A percentile compares a stretch with the other conserved stretches of the same genome.
Conservation (phyloP, 176 grass and related monocot genomes). For the Musa acuminata region DNA sequence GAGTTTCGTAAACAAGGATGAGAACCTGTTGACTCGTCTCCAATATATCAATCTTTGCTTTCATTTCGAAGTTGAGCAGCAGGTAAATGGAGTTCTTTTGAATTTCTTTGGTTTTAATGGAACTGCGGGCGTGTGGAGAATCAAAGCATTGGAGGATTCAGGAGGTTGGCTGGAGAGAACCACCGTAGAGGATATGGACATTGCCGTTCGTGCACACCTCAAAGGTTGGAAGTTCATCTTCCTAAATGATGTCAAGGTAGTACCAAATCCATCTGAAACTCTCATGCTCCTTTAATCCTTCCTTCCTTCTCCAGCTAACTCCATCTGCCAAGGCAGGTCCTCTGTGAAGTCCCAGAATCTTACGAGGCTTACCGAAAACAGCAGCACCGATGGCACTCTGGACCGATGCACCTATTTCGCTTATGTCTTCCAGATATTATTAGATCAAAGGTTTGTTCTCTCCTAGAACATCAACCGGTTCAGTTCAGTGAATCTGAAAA, state of each 20-base stretch:
- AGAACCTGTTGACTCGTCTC: conserved; percentile 89
- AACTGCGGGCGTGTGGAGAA: conserved; percentile 95
- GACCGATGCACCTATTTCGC: conserved; percentile 94
- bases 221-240: conserved; percentile 95
- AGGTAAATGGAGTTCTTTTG: conserved; percentile 81
- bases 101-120: conserved; percentile 99
- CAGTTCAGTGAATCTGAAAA: background rate
- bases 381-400: conserved; percentile 98
- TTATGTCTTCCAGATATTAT: conserved; percentile 74
- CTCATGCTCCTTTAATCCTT: too few relatives aligned
- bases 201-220: conserved; percentile 87
- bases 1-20: conserved; percentile 94
- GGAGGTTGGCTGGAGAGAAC: conserved; percentile 98
- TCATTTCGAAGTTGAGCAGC: conserved; percentile 99
- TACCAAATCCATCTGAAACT: too few relatives aligned
- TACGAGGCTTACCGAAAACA: conserved; percentile 88
- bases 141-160: conserved; percentile 80
- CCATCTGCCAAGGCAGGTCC: conserved; percentile 30
- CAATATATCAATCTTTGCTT: conserved; percentile 98
- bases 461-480: background rate
- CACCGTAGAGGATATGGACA: conserved; percentile 99
- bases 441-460: conserved; percentile 50
- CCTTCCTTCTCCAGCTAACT: background rate
- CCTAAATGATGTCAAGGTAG: conserved; percentile 90
- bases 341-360: conserved; percentile 86